Conservation (phyloP, 257 asterid genomes). For the Scutellaria galericulata region DNA sequence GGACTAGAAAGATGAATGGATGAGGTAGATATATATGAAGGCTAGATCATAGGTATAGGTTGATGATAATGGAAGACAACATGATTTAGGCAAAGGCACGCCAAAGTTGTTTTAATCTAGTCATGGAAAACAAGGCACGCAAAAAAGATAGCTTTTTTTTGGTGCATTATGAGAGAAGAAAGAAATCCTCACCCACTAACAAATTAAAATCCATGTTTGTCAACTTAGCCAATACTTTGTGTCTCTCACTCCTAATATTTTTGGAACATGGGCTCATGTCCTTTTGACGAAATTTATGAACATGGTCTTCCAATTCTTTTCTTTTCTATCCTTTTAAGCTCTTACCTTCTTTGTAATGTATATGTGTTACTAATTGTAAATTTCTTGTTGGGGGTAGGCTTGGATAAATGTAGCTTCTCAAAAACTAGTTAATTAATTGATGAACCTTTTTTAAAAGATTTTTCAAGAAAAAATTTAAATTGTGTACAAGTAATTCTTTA, state of each 20-base stretch:
- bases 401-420: slow-evolving; percentile 2
- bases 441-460: neutral
- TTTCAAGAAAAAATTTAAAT: neutral
- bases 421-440: neutral
- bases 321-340: slow-evolving; percentile 10
- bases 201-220: slow-evolving; percentile 28
- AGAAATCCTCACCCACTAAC: slow-evolving; percentile 36
- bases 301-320: too few species aligned
- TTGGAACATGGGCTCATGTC: slow-evolving; percentile 37
- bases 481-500: too few species aligned
- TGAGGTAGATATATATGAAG: neutral
- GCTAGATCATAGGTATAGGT: neutral
- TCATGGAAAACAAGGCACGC: slow-evolving; percentile 34
- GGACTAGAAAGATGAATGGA: slow-evolving; percentile 6
- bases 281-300: neutral
- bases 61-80: slow-evolving; percentile 59
- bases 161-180: slow-evolving; percentile 35
- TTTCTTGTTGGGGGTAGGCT: slow-evolving; percentile 41
- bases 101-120: slow-evolving; percentile 41
- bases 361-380: too few species aligned
- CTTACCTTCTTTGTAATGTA: slow-evolving; percentile 22
- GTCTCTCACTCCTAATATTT: slow-evolving; percentile 33
- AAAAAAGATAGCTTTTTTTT: slow-evolving; percentile 19
- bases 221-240: slow-evolving; percentile 34
- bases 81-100: slow-evolving; percentile 60